Evolutionary conservation across 208 protist genomes (phyloP).

Genomic region (Leishmania braziliensis): DNA sequence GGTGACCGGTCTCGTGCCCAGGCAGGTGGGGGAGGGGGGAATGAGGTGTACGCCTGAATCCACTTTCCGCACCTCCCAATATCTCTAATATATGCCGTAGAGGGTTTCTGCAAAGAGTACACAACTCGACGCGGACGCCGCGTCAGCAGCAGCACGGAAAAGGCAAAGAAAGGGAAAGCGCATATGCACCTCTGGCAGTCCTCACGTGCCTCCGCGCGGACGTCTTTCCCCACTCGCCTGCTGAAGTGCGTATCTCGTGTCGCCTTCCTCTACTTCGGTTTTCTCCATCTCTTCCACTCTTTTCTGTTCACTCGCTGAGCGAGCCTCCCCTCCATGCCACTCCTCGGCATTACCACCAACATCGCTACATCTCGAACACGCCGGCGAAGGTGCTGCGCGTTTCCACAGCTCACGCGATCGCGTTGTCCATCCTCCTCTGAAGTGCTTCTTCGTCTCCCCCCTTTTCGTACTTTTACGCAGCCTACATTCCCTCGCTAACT

Average conservation of each 20-base stretch:
- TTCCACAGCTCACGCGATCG: background rate
- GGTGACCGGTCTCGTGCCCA: background rate
- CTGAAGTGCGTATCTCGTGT: background rate
- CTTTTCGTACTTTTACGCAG: background rate
- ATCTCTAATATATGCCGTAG: background rate
- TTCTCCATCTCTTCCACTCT: background rate
- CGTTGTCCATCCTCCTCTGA: background rate
- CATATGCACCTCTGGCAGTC: background rate
- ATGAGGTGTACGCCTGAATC: background rate
- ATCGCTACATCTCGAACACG: background rate
- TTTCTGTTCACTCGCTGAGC: background rate
- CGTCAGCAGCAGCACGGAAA: background rate
- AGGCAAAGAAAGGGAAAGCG: background rate
- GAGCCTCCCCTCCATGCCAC: background rate
- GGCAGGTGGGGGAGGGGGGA: background rate
- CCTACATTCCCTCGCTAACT: background rate
- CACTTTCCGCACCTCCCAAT: background rate
- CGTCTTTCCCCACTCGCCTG: background rate
- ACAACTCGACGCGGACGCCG: background rate
- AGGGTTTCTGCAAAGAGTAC: background rate
- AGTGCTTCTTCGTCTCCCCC: background rate
- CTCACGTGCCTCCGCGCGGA: background rate
- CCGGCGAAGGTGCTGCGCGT: background rate
- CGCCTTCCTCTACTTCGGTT: background rate
- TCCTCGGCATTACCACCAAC: background rate